Conservation (phyloP, 768 basidiomycete species). For the Royoungia palumana region DNA sequence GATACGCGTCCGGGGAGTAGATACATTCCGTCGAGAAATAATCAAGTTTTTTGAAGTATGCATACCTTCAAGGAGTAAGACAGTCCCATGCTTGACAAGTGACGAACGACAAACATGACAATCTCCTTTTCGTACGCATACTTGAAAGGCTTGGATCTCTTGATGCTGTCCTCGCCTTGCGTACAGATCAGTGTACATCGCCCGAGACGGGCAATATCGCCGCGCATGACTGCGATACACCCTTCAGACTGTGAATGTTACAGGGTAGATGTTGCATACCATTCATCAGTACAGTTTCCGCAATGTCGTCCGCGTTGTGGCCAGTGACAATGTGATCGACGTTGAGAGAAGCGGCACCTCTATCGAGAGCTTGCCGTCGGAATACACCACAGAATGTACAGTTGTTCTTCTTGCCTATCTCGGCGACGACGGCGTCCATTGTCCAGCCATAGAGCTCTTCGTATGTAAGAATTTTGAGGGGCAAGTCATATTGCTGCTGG, state of each 20-base stretch:
- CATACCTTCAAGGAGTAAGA: slow-evolving; percentile 65
- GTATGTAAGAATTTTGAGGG: slow-evolving; percentile 94
- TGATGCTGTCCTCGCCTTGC: slow-evolving; percentile 94
- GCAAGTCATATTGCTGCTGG: slow-evolving; percentile 91
- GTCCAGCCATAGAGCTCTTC: slow-evolving; percentile 99
- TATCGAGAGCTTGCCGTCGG: slow-evolving; percentile 90
- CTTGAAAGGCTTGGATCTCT: slow-evolving; percentile 98
- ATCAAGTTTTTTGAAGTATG: slow-evolving; percentile 98
- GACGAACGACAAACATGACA: slow-evolving; percentile 68
- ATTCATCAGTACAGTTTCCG: slow-evolving; percentile 99
- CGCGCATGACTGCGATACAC: slow-evolving; percentile 80
- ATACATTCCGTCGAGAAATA: slow-evolving; percentile 99
- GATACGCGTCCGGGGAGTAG: slow-evolving; percentile 97
- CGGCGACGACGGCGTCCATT: slow-evolving; percentile 94
- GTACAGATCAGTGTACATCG: slow-evolving; percentile 95
- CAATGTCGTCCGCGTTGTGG: slow-evolving; percentile 98
- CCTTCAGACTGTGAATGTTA: background rate
- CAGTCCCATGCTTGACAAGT: background rate
- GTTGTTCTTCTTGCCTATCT: slow-evolving; percentile 95
- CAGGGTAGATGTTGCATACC: slow-evolving; percentile 49
- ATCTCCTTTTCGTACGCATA: slow-evolving; percentile 99
- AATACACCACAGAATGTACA: slow-evolving; percentile 99
- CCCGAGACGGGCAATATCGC: slow-evolving; percentile 91
- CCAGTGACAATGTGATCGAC: slow-evolving; percentile 99
- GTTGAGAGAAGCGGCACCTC: slow-evolving; percentile 82